Conservation (phyloP, 441 rosid genomes). For the Manihot esculenta region DNA sequence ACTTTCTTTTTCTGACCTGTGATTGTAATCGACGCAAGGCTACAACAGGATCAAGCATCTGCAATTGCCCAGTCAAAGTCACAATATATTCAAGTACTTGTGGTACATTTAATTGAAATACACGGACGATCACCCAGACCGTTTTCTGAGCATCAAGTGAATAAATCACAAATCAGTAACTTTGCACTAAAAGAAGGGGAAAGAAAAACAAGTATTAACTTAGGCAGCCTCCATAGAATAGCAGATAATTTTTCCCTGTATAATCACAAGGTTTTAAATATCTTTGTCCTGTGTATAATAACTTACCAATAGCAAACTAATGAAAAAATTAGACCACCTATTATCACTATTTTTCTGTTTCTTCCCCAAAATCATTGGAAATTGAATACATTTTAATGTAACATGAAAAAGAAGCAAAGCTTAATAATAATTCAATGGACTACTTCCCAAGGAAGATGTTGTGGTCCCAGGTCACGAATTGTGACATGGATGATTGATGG, state of each 20-base stretch:
- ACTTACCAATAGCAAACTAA: background rate
- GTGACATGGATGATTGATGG: no score
- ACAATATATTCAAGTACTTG: conserved; percentile 6
- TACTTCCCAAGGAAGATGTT: background rate
- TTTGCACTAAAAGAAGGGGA: background rate
- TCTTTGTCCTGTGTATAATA: background rate
- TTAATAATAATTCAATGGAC: background rate
- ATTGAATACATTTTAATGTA: background rate
- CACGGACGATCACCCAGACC: background rate
- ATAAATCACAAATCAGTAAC: background rate
- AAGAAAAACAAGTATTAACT: background rate
- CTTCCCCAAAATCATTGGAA: background rate
- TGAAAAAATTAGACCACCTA: background rate
- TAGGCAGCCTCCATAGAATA: background rate
- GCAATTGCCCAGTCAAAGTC: conserved; percentile 25
- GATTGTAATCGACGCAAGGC: conserved; percentile 32
- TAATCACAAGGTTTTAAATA: background rate
- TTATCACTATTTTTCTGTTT: background rate
- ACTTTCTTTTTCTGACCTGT: conserved; percentile 30
- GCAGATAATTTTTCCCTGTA: background rate
- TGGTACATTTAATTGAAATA: background rate
- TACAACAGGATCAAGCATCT: conserved; percentile 53
- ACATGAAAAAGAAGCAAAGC: background rate
- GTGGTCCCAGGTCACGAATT: no score
- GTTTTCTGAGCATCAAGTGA: background rate